A percentile compares a stretch with the other conserved stretches of the same genome.
Evolutionary conservation across 2,329 filamentous ascomycete species (phyloP).

Genomic region (Trichoderma pleuroti): DNA sequence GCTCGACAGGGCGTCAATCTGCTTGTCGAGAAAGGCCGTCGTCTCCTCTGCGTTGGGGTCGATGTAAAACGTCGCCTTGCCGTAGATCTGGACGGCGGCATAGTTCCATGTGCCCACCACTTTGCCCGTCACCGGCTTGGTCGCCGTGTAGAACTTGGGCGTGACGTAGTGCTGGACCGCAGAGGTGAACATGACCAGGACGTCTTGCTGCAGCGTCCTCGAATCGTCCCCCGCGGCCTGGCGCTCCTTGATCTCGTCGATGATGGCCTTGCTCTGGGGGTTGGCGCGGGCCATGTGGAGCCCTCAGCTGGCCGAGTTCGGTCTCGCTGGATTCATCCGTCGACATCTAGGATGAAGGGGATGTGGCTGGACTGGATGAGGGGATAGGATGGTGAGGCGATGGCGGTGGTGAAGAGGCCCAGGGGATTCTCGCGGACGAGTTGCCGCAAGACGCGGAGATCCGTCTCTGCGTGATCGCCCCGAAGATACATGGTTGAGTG

Average conservation of each 20-base stretch:
- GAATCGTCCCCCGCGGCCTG: slow-evolving; percentile 1
- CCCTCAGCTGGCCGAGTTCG: slow-evolving; percentile 48
- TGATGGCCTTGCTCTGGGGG: slow-evolving; percentile 60
- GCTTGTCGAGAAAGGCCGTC: slow-evolving; percentile 44
- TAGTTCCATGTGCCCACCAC: slow-evolving; percentile 73
- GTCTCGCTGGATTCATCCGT: slow-evolving; percentile 39
- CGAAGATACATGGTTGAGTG: slow-evolving; percentile 58
- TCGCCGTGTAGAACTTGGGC: slow-evolving; percentile 64
- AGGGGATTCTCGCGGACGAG: slow-evolving; percentile 59
- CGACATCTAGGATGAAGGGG: slow-evolving; percentile 55
- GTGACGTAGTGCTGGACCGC: slow-evolving; percentile 62
- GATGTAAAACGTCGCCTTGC: slow-evolving; percentile 50
- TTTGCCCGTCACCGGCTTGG: slow-evolving; percentile 61
- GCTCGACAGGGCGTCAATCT: slow-evolving; percentile 51
- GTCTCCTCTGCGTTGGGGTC: slow-evolving; percentile 47
- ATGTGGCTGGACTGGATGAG: slow-evolving; percentile 59
- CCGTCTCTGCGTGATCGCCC: slow-evolving; percentile 48
- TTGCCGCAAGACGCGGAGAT: slow-evolving; percentile 47
- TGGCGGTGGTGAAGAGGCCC: slow-evolving; percentile 60
- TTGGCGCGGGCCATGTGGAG: slow-evolving; percentile 63
- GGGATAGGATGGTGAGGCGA: slow-evolving; percentile 46
- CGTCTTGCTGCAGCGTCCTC: slow-evolving; percentile 45
- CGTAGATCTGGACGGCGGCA: slow-evolving; percentile 61
- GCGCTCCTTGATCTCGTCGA: slow-evolving; percentile 39
- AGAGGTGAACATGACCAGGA: slow-evolving; percentile 60